Conservation (phyloP, 2,329 filamentous ascomycete genomes). For the Fusarium nematophilum region DNA sequence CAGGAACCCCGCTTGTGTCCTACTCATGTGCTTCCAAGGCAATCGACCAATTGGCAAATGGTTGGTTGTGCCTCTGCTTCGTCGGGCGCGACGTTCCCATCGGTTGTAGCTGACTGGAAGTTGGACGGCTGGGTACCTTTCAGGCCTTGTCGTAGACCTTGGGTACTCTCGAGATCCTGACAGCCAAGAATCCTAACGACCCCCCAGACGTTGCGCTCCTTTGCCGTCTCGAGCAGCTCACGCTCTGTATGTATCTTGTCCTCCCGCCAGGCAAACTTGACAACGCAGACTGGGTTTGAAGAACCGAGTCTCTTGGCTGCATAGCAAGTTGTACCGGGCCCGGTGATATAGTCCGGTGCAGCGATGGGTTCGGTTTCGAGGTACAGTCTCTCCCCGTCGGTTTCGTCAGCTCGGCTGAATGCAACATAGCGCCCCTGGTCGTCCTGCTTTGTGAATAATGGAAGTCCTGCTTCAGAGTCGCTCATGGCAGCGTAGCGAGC, state of each 20-base stretch:
- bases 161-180: constrained; percentile 33
- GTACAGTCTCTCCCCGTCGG: no score
- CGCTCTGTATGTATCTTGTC: constrained; percentile 45
- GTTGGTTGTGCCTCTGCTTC: no score
- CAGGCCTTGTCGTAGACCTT: constrained; percentile 26
- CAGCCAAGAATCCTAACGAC: constrained; percentile 45
- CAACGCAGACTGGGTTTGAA: constrained; percentile 41
- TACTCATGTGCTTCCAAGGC: no score
- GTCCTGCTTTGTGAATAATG: constrained; percentile 44
- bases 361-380: constrained; percentile 46
- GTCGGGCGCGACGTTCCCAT: no score
- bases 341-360: constrained; percentile 40
- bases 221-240: constrained; percentile 46
- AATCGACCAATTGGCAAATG: no score
- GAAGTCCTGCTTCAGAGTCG: no score
- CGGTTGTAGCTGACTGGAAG: no score
- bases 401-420: no score
- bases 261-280: constrained; percentile 51
- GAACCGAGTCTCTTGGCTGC: constrained; percentile 41
- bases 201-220: constrained; percentile 44
- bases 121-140: no score
- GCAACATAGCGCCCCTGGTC: no score
- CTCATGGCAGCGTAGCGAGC: no score
- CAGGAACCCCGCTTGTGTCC: no score
- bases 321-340: constrained; percentile 48